phyloP scores from a whole-genome alignment of 2,329 filamentous ascomycete species.

The Pestalotiopsis sp. region DNA sequence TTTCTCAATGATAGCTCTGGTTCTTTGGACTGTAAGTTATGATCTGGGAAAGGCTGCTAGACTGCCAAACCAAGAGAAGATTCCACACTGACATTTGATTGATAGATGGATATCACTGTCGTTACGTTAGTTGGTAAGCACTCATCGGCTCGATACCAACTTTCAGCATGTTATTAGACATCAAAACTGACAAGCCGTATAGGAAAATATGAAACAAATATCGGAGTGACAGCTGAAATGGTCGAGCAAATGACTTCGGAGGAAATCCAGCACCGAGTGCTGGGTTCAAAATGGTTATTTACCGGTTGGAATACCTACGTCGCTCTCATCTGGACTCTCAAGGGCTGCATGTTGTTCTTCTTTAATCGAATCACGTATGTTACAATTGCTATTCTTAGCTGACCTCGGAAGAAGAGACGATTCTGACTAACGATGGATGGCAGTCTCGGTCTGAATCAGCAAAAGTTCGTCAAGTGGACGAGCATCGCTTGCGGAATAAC shows the following conservation, averaged over 20 bases:
- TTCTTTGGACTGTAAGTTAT: conserved; percentile 39
- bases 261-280: conserved; percentile 28
- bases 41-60: neutral
- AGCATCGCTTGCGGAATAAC: neutral
- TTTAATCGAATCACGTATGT: conserved; percentile 44
- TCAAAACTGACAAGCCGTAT: neutral
- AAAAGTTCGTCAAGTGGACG: neutral
- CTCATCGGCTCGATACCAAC: neutral
- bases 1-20: conserved; percentile 36
- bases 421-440: neutral
- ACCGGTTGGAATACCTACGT: conserved; percentile 43
- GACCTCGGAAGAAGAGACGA: neutral
- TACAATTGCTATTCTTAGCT: neutral
- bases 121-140: neutral
- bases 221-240: conserved; percentile 34
- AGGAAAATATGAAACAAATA: conserved; percentile 41
- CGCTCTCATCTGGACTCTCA: conserved; percentile 43
- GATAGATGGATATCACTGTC: neutral
- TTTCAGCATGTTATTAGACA: neutral
- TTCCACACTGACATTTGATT: neutral
- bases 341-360: conserved; percentile 44
- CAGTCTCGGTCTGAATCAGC: neutral
- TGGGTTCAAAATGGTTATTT: conserved; percentile 28
- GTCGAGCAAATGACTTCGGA: conserved; percentile 30
- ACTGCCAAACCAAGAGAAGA: neutral